phyloP scores from a whole-genome alignment of 345 rosid species.

The Populus alba region DNA sequence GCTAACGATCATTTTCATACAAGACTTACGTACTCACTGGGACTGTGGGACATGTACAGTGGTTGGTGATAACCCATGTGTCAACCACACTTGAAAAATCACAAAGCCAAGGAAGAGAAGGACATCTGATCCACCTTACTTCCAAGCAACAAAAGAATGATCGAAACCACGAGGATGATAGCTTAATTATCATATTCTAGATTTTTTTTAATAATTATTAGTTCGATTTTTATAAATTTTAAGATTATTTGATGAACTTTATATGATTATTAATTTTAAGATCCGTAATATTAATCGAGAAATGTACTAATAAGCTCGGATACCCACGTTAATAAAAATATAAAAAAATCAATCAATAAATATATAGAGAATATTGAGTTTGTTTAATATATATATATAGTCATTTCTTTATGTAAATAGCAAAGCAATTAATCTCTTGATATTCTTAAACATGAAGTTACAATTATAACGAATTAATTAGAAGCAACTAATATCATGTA shows the following conservation, averaged over 20 bases:
- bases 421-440: not conserved
- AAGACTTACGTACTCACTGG: not conserved
- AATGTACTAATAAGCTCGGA: too few species aligned
- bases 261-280: too few species aligned
- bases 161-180: too few species aligned
- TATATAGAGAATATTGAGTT: not conserved
- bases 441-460: slow-evolving; percentile 11
- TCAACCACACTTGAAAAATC: slow-evolving; percentile 11
- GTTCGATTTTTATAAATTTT: too few species aligned
- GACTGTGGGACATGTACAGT: not conserved
- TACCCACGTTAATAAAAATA: too few species aligned
- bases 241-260: too few species aligned
- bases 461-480: not conserved
- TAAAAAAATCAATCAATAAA: not conserved
- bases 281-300: too few species aligned
- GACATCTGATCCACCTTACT: slow-evolving; percentile 38
- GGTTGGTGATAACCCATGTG: slow-evolving; percentile 18
- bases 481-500: too few species aligned
- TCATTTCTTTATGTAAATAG: not conserved
- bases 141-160: slow-evolving; percentile 6
- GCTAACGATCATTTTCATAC: slow-evolving; percentile 12
- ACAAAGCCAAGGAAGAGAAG: slow-evolving; percentile 11
- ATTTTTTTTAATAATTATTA: too few species aligned
- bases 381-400: not conserved
- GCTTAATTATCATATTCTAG: too few species aligned